phyloP scores from a whole-genome alignment of 1,139 yeast genomes.

The Geotrichum europaeum region DNA sequence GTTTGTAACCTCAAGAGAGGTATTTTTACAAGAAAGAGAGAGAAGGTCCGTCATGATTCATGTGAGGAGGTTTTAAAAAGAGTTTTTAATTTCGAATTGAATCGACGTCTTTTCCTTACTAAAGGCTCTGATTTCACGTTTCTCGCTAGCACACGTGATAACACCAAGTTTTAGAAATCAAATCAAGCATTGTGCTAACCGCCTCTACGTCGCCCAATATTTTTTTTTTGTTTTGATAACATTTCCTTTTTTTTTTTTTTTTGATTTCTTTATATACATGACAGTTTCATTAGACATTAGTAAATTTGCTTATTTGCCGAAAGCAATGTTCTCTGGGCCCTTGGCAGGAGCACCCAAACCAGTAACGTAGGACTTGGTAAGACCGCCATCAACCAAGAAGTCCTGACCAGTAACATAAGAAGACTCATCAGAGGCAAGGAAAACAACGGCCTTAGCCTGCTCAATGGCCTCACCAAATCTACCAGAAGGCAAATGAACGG shows the following conservation, averaged over 20 bases:
- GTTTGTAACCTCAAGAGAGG: background rate
- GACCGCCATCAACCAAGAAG: constrained; percentile 79
- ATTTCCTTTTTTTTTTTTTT: background rate
- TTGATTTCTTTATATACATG: background rate
- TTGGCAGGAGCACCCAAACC: constrained; percentile 25
- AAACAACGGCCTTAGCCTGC: constrained; percentile 76
- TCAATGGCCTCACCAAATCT: constrained; percentile 55
- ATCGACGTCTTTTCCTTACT: background rate
- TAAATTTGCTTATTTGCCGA: constrained; percentile 26
- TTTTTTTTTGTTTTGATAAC: too few relatives aligned
- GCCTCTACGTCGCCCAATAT: too few relatives aligned
- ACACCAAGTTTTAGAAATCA: background rate
- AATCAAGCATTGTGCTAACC: background rate
- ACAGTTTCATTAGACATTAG: background rate
- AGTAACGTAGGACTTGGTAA: constrained; percentile 33
- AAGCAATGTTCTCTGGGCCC: constrained; percentile 31
- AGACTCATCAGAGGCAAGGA: constrained; percentile 72
- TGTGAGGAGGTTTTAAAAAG: background rate
- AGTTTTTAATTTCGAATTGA: background rate
- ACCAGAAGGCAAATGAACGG: constrained; percentile 54
- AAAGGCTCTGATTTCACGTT: background rate
- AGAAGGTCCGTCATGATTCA: background rate
- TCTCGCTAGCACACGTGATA: background rate
- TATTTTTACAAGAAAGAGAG: background rate
- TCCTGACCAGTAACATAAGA: constrained; percentile 81